Evolutionary conservation across 257 asterid species (phyloP).

Genomic region (Ocimum tenuiflorum): DNA sequence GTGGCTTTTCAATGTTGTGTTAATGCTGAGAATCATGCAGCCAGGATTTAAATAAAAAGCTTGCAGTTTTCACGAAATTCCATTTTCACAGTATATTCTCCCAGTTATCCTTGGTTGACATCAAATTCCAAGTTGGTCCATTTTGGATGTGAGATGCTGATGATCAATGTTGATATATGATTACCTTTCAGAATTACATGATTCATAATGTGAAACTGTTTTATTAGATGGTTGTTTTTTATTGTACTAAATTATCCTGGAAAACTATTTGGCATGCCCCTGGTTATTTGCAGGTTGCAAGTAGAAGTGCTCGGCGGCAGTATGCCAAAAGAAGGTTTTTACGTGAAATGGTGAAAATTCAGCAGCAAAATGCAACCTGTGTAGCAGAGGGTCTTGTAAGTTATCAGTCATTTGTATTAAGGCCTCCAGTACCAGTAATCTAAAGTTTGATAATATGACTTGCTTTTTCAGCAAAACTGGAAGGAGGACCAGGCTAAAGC

Average conservation of each 20-base stretch:
- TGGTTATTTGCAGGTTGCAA: conserved; percentile 44
- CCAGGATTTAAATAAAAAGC: not conserved
- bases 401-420: conserved; percentile 12
- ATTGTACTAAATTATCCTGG: not conserved
- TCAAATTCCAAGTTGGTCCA: not conserved
- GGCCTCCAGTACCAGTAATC: not conserved
- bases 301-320: conserved; percentile 82
- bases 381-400: conserved; percentile 72
- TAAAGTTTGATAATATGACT: conserved; percentile 17
- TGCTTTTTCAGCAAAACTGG: conserved; percentile 56
- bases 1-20: not conserved
- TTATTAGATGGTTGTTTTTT: too few species aligned
- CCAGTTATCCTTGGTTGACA: not conserved
- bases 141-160: not conserved
- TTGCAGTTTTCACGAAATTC: not conserved
- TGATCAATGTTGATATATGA: not conserved
- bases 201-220: conserved; percentile 1
- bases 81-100: not conserved
- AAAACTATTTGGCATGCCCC: conserved; percentile 7
- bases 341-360: conserved; percentile 73
- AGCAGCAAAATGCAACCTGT: conserved; percentile 42
- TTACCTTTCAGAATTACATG: not conserved
- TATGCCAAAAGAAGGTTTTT: conserved; percentile 53
- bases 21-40: not conserved
- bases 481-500: conserved; percentile 51